Percentiles rank a stretch among this genome's conserved stretches.
phyloP scores from a whole-genome alignment of 2,329 filamentous ascomycete genomes.

The Venturia pyrina region DNA sequence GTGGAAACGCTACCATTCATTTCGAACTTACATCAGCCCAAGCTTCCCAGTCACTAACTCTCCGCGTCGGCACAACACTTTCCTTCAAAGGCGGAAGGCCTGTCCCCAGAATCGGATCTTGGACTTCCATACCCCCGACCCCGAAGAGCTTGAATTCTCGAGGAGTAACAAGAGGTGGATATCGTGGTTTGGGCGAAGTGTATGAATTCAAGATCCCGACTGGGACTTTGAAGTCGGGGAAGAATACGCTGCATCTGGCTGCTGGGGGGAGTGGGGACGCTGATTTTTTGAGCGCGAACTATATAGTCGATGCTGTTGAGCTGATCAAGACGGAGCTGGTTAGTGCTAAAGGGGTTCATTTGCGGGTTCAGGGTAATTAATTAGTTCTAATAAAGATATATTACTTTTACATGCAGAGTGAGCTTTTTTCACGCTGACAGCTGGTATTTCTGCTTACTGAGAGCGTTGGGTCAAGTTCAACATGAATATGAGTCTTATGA shows the following conservation, averaged over 20 bases:
- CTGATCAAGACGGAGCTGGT: neutral
- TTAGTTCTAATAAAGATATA: too few relatives aligned
- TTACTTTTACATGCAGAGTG: too few relatives aligned
- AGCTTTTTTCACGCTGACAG: too few relatives aligned
- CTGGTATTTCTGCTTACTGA: too few relatives aligned
- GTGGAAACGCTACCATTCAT: slow-evolving; percentile 50
- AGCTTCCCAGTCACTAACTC: slow-evolving; percentile 42
- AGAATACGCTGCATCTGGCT: slow-evolving; percentile 52
- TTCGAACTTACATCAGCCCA: slow-evolving; percentile 43
- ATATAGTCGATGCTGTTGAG: slow-evolving; percentile 18
- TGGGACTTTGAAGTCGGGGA: slow-evolving; percentile 48
- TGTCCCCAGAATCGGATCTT: slow-evolving; percentile 47
- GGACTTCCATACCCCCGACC: slow-evolving; percentile 39
- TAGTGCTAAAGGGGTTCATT: too few relatives aligned
- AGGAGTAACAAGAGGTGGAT: slow-evolving; percentile 56
- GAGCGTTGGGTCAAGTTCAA: too few relatives aligned
- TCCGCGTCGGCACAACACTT: slow-evolving; percentile 56
- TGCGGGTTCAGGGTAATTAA: too few relatives aligned
- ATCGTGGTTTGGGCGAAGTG: slow-evolving; percentile 53
- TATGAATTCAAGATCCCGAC: slow-evolving; percentile 52
- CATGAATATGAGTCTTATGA: too few relatives aligned
- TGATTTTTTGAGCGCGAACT: slow-evolving; percentile 48
- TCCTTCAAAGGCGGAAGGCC: slow-evolving; percentile 52
- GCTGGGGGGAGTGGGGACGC: slow-evolving; percentile 48
- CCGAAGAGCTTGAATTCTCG: slow-evolving; percentile 55